Evolutionary conservation across 768 basidiomycete genomes (phyloP), one percentile per base, ranked within the genome.

Genomic region (Rickenella mellea): DNA sequence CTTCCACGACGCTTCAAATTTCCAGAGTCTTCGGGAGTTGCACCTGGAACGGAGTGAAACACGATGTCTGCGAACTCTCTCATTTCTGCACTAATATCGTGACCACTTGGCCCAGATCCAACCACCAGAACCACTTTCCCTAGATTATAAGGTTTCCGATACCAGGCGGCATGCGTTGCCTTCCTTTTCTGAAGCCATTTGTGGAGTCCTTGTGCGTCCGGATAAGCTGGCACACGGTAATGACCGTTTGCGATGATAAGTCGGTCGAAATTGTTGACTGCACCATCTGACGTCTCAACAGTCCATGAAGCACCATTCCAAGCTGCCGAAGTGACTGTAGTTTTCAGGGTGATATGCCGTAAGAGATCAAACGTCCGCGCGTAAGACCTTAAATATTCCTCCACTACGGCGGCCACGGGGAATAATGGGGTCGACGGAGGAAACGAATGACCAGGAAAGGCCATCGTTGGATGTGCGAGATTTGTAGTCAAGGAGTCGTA

Each of bases 401-500:
- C 70, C 1, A 92, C 83, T 5, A 63, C 61, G 0, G 66, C 48
- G 2, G 85, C 83, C 5, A 49, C 52, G 0, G 88, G 87, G 56
- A 71, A 91, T 21, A 88, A 64, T 1, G 78, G 69, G 0, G 86
- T 88, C 2, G 72, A 75, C 0, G 83, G 78, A 0, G 83, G 83
- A 52, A 88, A 89, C 1, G 68, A 52, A 52, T 74, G 78, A 35
- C 69, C 70, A 1, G 69, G 63, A 50, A 68, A 89, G 2, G 73
- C 72, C 88, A 91, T 90, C 38, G 80, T 45, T 1, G 81, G 81
- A 49, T 89, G 83, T 0, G 88, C 83, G 4, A 91, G 55, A 51
- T 90, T 90, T 1, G 87, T 81, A n/a, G 80, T 82, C 10, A 91
- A 64, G 0, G 81, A 80, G 52, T 89, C 81, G 52, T 91, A 91